Evolutionary conservation across 2,329 filamentous ascomycete genomes (phyloP), one percentile per base, ranked within the genome.

Genomic region (Colletotrichum chlorophyti): DNA sequence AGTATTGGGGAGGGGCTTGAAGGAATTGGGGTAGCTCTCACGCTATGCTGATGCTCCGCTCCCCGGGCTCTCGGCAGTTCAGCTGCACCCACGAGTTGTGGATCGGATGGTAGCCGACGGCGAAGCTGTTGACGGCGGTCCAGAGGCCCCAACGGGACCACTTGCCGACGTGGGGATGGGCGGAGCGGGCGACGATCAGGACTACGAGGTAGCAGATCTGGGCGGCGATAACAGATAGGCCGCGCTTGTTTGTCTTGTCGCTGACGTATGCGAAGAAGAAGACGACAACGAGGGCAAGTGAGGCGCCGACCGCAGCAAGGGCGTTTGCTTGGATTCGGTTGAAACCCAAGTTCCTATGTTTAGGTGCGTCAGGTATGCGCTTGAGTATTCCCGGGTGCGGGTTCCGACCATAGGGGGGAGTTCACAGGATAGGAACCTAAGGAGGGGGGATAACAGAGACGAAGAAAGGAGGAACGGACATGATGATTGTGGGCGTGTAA

Each of bases 71-170:
- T 9, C 68, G 69, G 58, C 80, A 82, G 60, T 83, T 84, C 5
- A 83, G 67, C 62, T 82, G 79, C 9, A 81, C 71, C 80, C 80
- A 83, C 0, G 78, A 74, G 67, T 83, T 83, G 53, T 82, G 78
- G 0, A 80, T 73, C 0, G 80, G 80, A 64, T 83, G 80, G 61
- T 83, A 83, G 0, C 80, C 78, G 9, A 83, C 81, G 0, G 80
- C 79, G 29, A 83, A 75, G 3, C 69, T 70, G 65, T 83, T 83
- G 1, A 83, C 73, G 0, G 72, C 71, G 3, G 81, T 83, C 81
- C 80, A 83, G 5, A 83, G 68, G 0, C 74, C 79, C 70, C 78
- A 81, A 9, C 74, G 73, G 4, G 72, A 74, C 80, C 81, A 83
- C 60, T 73, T 76, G 0, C 76, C 75, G 0, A 78, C 75, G 42